Conservation (phyloP, 2,329 filamentous ascomycete genomes). For the Colletotrichum paranaense region DNA sequence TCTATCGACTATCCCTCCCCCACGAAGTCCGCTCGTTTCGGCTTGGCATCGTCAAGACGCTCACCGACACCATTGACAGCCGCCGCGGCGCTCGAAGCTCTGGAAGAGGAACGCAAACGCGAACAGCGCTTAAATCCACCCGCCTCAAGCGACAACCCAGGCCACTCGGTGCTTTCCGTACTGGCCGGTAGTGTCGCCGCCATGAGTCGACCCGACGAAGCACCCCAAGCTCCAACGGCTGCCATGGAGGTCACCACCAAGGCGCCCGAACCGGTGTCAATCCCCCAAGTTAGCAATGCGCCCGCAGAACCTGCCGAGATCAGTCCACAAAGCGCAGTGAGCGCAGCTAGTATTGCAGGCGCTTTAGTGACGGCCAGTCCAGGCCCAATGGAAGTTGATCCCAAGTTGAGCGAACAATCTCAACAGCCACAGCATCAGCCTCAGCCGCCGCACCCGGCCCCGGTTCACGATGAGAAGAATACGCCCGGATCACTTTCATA, state of each 20-base stretch:
- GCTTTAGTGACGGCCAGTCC: constrained; percentile 62
- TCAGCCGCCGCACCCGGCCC: constrained; percentile 51
- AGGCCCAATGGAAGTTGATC: constrained; percentile 65
- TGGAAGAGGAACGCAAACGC: constrained; percentile 64
- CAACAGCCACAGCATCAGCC: constrained; percentile 58
- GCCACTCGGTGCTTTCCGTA: constrained; percentile 63
- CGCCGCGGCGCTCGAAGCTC: constrained; percentile 57
- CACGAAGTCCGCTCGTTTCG: constrained; percentile 64
- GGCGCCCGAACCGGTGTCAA: constrained; percentile 37
- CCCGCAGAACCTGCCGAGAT: constrained; percentile 54
- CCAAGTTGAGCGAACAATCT: constrained; percentile 46
- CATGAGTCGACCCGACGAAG: constrained; percentile 68
- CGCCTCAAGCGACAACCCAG: constrained; percentile 63
- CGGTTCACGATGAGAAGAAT: constrained; percentile 62
- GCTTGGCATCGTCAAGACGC: constrained; percentile 51
- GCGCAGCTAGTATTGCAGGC: constrained; percentile 53
- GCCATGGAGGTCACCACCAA: constrained; percentile 56
- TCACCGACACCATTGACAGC: constrained; percentile 60
- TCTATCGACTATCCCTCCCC: constrained; percentile 52
- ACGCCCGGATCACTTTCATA: constrained; percentile 66
- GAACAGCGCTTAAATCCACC: constrained; percentile 50
- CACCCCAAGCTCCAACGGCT: constrained; percentile 58
- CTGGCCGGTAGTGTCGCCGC: constrained; percentile 64
- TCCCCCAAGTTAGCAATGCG: constrained; percentile 45
- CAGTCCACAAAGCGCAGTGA: constrained; percentile 55